Base-by-base conservation (phyloP, 352 stramenopile genomes). In the Lagenidium sp. region DNA sequence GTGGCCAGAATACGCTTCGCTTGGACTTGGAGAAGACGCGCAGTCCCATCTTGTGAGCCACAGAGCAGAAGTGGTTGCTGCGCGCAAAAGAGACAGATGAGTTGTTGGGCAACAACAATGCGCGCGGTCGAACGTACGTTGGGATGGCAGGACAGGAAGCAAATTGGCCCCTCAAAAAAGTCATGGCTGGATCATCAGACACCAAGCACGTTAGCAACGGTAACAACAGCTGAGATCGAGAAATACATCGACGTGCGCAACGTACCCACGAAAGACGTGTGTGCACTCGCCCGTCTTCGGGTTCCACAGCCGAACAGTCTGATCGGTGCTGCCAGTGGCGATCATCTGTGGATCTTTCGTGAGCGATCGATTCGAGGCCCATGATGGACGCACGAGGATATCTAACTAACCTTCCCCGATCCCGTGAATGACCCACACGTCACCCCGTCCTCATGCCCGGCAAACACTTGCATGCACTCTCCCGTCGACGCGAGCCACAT, bases 391-490 rank as follows among this genome's bases (percentile, higher is more conserved):
- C n/a, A n/a, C n/a, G n/a, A n/a, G n/a, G n/a, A 13, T 15, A 29
- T 8, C 28, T 13, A 15, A 29, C 63, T 20, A 35, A 85, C 85
- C 72, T 98, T 98, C 53, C 95, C 95, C 44, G 96, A 95, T 31
- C 81, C 75, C 4, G 90, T 97, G 61, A 98, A 98, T 8, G 68
- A 73, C 7, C 93, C 94, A 44, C 88, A 96, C 4, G 87, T 97
- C 15, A 99, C 90, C 16, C 79, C 76, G 19, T 93, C 87, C 59
- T 98, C 94, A 55, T 99, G 95, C 36, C 95, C 95, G 12, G 95
- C 93, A 75, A 99, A 98, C 19, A 99, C 95, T 57, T 98, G 73
- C 68, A 99, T 95, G 80, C 95, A 98, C 47, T 97, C 81, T 38
- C 94, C 92, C n/a, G 90, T 95, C 11, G 85, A 90, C 18, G 93